Conservation (phyloP, 129 eudicot genomes). For the Centaurea solstitialis region DNA sequence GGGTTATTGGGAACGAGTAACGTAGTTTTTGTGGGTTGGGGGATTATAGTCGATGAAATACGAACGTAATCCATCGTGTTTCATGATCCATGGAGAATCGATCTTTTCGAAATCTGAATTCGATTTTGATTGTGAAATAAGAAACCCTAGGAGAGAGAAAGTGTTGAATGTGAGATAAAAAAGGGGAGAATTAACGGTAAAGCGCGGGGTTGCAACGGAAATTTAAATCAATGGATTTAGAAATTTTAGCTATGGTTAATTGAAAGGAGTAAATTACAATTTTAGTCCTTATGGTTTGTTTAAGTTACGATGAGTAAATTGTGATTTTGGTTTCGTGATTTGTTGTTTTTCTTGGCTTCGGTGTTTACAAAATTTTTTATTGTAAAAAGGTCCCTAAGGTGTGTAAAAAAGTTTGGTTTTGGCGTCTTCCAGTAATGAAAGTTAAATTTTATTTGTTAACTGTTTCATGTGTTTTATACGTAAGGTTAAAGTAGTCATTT, state of each 20-base stretch:
- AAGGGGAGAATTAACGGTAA: constrained; percentile 18
- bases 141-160: constrained; percentile 21
- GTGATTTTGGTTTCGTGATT: too few relatives aligned
- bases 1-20: constrained; percentile 26
- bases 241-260: background rate
- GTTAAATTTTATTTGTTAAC: too few relatives aligned
- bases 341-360: too few relatives aligned
- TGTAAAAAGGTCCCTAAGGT: too few relatives aligned
- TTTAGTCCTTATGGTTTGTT: background rate
- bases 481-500: too few relatives aligned
- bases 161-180: constrained; percentile 17
- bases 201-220: constrained; percentile 18
- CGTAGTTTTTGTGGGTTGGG: constrained; percentile 28
- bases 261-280: background rate
- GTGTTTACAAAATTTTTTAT: too few relatives aligned
- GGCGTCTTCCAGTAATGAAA: too few relatives aligned
- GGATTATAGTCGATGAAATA: constrained; percentile 32
- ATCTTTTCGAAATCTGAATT: background rate
- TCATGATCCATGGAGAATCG: constrained; percentile 8
- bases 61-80: constrained; percentile 38
- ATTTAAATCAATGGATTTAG: constrained; percentile 15
- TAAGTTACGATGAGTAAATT: too few relatives aligned
- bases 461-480: too few relatives aligned
- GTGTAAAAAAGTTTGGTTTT: too few relatives aligned
- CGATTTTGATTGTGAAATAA: background rate